Base-by-base conservation (phyloP, 768 basidiomycete species). In the Mycena belliarum region DNA sequence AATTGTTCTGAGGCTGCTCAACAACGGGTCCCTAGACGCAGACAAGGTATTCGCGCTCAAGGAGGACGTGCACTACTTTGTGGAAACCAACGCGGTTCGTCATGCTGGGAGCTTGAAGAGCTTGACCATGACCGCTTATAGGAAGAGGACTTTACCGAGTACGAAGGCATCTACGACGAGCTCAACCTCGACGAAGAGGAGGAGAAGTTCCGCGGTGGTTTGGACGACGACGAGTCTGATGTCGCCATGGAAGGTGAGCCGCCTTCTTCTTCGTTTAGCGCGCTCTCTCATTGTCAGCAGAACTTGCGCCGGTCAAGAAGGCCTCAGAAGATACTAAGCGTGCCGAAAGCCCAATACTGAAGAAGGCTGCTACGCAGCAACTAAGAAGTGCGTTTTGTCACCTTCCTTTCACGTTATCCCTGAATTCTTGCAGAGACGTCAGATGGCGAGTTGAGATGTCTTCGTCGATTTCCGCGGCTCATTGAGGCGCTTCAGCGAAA, bases 141-240 rank as follows among this genome's bases (percentile, higher is more conserved):
- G 97, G 94, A 96, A 55, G 97, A 98, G 65, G 90, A 92, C 69
- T 99, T 97, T 72, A 95, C 98, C 52, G 95, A 96, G 70, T 93
- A 98, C 67, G 91, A 95, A 70, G 95, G 93, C 37, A 91, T 99
- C 49, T 99, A 99, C 67, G 97, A 98, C 66, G 97, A 98, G 14
- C 91, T 99, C 59, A 92, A 92, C 66, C 88, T 99, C 42, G 92
- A 97, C 66, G 96, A 97, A 68, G 94, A 97, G 70, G 96, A 98
- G 69, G 94, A 94, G 76, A 89, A 91, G 68, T 94, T 95, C 69
- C 89, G 91, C 52, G 78, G 91, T 41, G 83, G 81, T 50, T 77
- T 87, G 55, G 91, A 93, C 45, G 85, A 93, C 54, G 91, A 94
- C 61, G 90, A 88, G 41, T 92, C 88, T 29, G 81, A 94, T 71